These are phyloP conservation scores for Phalaenopsis hybrid DNA, from an alignment of 116 monocot species.

Conservation along the genomic window DNA sequence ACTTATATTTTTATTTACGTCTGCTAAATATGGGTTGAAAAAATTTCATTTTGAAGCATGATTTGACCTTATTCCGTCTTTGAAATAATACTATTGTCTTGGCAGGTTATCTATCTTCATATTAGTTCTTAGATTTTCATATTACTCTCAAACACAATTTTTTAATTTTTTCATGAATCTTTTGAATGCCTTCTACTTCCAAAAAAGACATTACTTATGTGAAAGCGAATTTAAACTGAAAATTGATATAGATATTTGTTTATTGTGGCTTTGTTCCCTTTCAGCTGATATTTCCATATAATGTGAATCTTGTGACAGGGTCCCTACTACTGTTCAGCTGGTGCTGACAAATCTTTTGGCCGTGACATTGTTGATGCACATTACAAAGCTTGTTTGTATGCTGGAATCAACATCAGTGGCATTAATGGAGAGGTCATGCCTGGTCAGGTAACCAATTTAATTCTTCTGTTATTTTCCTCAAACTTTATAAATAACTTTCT, in stretches of 20 bases:
- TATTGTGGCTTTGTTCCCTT: too few relatives aligned
- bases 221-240: too few relatives aligned
- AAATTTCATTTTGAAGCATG: background rate
- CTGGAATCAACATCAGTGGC: constrained; percentile 86
- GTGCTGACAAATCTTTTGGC: constrained; percentile 79
- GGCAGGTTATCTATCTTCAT: too few relatives aligned
- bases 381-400: constrained; percentile 84
- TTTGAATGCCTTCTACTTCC: too few relatives aligned
- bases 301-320: constrained; percentile 31
- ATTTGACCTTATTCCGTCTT: background rate
- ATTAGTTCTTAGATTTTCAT: too few relatives aligned
- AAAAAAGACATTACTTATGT: too few relatives aligned
- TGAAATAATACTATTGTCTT: too few relatives aligned
- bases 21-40: background rate
- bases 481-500: background rate
- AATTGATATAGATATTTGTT: too few relatives aligned
- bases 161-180: too few relatives aligned
- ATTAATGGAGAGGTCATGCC: constrained; percentile 98
- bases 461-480: background rate
- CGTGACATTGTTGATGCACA: constrained; percentile 88
- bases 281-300: too few relatives aligned
- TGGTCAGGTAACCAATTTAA: constrained; percentile 52
- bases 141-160: too few relatives aligned
- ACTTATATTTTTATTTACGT: background rate
- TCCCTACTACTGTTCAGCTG: constrained; percentile 75